Base-by-base conservation (phyloP, 73 alveolate species). In the Diophrys appendiculata region DNA sequence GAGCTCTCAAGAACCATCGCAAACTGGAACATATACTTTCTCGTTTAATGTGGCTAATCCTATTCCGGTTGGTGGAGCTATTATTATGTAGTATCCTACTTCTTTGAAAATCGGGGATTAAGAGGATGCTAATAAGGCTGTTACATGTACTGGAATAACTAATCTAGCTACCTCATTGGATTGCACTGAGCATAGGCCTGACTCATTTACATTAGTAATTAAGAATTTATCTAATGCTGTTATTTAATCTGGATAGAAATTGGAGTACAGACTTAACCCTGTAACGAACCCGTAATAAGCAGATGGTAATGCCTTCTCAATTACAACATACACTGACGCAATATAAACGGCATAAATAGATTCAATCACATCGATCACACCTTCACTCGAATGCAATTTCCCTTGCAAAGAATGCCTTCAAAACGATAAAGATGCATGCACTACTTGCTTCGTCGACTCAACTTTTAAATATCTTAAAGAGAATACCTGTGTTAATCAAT, bases 61-160 rank as follows among this genome's bases (percentile, higher is more conserved):
- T 14, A 60, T 60, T 24, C 72, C 72, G 11, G 72, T 29, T 24
- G 29, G 29, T 60, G 72, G 72, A 60, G n/a, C n/a, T n/a, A n/a
- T n/a, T n/a, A n/a, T n/a, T n/a, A n/a, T n/a, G n/a, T n/a, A n/a
- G n/a, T n/a, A n/a, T n/a, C n/a, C n/a, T n/a, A n/a, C n/a, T n/a
- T n/a, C n/a, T n/a, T n/a, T n/a, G n/a, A n/a, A n/a, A n/a, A n/a
- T n/a, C n/a, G n/a, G n/a, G n/a, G n/a, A n/a, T n/a, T n/a, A n/a
- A n/a, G n/a, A n/a, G n/a, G n/a, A n/a, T n/a, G n/a, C n/a, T n/a
- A n/a, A n/a, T n/a, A n/a, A n/a, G n/a, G n/a, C n/a, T n/a, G n/a
- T n/a, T n/a, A n/a, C n/a, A n/a, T n/a, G n/a, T n/a, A n/a, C n/a
- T n/a, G n/a, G n/a, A n/a, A n/a, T n/a, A n/a, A n/a, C n/a, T n/a